These are phyloP conservation scores for Clohesyomyces aquaticus DNA, from an alignment of 495 filamentous ascomycete genomes.

Conservation along the genomic window DNA sequence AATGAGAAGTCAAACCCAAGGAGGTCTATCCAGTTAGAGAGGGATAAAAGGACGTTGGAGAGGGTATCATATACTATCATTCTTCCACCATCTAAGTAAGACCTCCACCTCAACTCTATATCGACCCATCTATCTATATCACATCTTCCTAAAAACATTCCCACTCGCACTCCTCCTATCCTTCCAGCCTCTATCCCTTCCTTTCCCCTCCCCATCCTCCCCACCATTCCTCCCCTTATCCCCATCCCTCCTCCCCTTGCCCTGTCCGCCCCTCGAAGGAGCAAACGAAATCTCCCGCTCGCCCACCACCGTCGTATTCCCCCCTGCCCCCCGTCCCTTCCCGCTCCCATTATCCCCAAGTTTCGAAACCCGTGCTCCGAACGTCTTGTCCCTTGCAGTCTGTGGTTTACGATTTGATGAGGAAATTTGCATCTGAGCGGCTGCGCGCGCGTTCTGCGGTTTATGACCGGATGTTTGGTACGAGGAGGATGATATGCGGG, in stretches of 20 bases:
- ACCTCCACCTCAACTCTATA: not conserved
- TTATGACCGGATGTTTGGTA: constrained; percentile 61
- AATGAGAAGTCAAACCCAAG: no score
- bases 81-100: not conserved
- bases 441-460: constrained; percentile 43
- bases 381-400: constrained; percentile 60
- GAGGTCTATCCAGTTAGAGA: not conserved
- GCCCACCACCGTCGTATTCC: constrained; percentile 66
- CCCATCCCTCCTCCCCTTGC: constrained; percentile 51
- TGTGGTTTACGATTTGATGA: constrained; percentile 52
- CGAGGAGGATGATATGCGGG: constrained; percentile 69
- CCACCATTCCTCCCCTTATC: constrained; percentile 51
- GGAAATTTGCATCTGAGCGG: constrained; percentile 59
- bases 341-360: constrained; percentile 54
- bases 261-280: constrained; percentile 64
- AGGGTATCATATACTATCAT: constrained; percentile 23
- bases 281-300: constrained; percentile 87
- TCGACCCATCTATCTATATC: not conserved
- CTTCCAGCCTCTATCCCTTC: constrained; percentile 50
- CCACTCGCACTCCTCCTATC: constrained; percentile 71
- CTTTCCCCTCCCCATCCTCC: constrained; percentile 30
- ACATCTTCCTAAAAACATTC: constrained; percentile 69
- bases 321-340: constrained; percentile 23
- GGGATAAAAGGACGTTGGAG: no score
- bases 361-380: constrained; percentile 69